phyloP scores from a whole-genome alignment of 441 rosid genomes.

The Euphorbia celastroides region DNA sequence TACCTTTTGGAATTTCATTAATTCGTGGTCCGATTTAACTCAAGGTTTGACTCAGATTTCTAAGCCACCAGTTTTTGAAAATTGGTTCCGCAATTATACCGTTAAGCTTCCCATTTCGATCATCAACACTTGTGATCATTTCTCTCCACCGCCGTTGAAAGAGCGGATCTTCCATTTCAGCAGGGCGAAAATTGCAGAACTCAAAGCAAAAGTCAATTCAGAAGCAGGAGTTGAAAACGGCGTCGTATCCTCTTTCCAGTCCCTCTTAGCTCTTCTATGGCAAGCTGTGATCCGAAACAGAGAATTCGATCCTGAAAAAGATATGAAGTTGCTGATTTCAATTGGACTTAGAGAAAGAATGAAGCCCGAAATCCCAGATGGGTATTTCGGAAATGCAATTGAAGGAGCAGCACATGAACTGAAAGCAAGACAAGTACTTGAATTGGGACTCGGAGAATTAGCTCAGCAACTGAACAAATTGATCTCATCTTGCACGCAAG shows the following conservation, averaged over 20 bases:
- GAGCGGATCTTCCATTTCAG: constrained; percentile 12
- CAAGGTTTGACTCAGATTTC: neutral
- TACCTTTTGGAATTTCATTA: constrained; percentile 13
- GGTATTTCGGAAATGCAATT: neutral
- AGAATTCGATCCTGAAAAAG: neutral
- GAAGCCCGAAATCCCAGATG: neutral
- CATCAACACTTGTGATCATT: neutral
- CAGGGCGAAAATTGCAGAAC: neutral
- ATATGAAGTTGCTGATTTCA: neutral
- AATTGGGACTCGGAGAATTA: too few species aligned
- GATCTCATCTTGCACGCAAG: neutral
- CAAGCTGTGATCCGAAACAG: neutral
- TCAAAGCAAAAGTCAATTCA: constrained; percentile 10
- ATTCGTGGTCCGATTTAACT: constrained; percentile 9
- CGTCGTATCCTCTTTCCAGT: neutral
- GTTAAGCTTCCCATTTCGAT: neutral
- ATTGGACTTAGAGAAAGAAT: neutral
- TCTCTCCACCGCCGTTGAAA: neutral
- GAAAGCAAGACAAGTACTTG: neutral
- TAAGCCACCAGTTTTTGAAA: constrained; percentile 1
- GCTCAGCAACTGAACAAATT: neutral
- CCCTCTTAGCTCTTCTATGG: neutral
- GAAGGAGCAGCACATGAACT: neutral
- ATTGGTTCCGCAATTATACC: neutral
- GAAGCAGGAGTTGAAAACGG: neutral